A percentile compares a stretch with the other conserved stretches of the same genome.
These are phyloP conservation scores for Penicillium psychrofluorescens DNA, from an alignment of 495 filamentous ascomycete genomes.

Conservation along the genomic window DNA sequence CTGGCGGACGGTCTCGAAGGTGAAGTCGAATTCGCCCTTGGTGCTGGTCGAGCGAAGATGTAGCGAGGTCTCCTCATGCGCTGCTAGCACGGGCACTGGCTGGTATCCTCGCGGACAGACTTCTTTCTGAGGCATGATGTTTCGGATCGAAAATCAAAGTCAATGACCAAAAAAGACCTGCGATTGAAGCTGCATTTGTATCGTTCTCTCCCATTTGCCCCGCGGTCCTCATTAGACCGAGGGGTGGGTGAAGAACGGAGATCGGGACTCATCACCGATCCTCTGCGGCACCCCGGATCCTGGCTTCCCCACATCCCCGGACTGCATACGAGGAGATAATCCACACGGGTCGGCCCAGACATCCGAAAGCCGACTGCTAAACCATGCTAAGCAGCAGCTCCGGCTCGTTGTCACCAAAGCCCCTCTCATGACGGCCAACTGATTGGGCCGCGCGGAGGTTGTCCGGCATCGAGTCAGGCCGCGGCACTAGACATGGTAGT, in stretches of 20 bases:
- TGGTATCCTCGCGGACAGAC: constrained; percentile 36
- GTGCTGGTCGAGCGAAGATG: constrained; percentile 32
- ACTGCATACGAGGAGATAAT: not conserved
- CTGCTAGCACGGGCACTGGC: constrained; percentile 10
- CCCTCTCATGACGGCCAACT: constrained; percentile 1
- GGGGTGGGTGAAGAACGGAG: constrained; percentile 15
- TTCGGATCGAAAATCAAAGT: constrained; percentile 6
- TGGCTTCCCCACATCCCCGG: not conserved
- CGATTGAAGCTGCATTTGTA: constrained; percentile 25
- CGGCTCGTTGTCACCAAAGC: not conserved
- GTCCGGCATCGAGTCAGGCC: constrained; percentile 6
- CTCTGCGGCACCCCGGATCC: not conserved
- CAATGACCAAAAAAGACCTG: constrained; percentile 1
- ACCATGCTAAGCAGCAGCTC: not conserved
- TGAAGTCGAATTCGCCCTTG: constrained; percentile 41
- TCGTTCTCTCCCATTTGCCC: constrained; percentile 1
- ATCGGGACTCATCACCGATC: constrained; percentile 27
- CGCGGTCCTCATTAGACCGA: constrained; percentile 1
- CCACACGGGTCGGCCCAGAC: constrained; percentile 5
- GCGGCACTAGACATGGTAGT: not conserved
- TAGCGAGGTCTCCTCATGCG: constrained; percentile 20
- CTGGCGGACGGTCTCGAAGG: constrained; percentile 49
- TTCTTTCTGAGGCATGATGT: constrained; percentile 50
- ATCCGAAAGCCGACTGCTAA: constrained; percentile 21
- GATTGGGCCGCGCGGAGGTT: constrained; percentile 13